Evolutionary conservation across 768 basidiomycete species (phyloP).

Genomic region (Psilocybe tampanensis): DNA sequence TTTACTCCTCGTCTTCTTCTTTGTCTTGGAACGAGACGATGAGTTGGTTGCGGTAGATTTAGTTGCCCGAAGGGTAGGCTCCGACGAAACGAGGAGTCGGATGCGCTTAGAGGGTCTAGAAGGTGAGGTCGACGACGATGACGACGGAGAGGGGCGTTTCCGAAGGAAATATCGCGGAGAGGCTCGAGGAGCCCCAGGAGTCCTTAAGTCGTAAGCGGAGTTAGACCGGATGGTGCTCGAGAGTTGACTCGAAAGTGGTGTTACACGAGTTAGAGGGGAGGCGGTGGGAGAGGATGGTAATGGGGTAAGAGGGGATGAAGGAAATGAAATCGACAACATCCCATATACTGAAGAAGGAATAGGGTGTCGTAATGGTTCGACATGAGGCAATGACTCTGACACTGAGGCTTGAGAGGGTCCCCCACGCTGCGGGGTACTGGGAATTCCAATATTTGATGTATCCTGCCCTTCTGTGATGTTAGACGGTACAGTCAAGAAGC

Average conservation of each 20-base stretch:
- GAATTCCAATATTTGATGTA: background rate
- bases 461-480: background rate
- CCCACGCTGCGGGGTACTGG: background rate
- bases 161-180: slow-evolving; percentile 7
- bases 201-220: background rate
- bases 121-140: background rate
- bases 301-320: background rate
- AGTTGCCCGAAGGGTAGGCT: background rate
- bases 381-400: background rate
- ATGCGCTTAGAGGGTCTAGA: slow-evolving; percentile 5
- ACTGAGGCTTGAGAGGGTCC: background rate
- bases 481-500: background rate
- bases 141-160: slow-evolving; percentile 6
- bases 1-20: background rate
- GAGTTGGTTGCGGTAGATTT: background rate
- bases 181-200: background rate
- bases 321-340: background rate
- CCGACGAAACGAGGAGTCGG: background rate
- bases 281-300: background rate
- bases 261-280: background rate
- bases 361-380: background rate
- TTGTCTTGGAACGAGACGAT: background rate
- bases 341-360: background rate
- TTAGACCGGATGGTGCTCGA: background rate
- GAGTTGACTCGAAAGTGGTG: background rate